A percentile compares a stretch with the other conserved stretches of the same genome.
phyloP scores from a whole-genome alignment of 176 grass and related monocot genomes.

The Avena sativa region DNA sequence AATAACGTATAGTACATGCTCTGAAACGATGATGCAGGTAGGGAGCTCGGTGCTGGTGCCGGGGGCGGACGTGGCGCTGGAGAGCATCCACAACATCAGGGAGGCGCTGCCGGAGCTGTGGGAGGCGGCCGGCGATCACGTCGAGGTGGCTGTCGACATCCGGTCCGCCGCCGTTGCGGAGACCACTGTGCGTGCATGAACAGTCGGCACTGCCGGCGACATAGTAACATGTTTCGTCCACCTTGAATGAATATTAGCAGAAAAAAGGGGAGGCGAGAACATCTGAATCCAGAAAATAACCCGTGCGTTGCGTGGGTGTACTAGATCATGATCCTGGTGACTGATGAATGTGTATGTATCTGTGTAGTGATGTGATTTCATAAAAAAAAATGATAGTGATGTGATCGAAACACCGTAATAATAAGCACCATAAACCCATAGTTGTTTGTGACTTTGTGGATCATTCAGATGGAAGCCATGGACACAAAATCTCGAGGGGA shows the following conservation, averaged over 20 bases:
- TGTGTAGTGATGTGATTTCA: background rate
- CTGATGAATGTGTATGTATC: conserved; percentile 2
- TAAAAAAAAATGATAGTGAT: background rate
- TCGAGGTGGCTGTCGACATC: conserved; percentile 53
- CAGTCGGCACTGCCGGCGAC: background rate
- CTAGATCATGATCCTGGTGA: background rate
- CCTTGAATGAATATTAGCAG: background rate
- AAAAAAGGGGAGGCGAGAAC: background rate
- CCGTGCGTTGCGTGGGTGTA: background rate
- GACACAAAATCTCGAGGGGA: background rate
- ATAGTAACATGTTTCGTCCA: background rate
- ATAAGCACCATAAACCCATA: background rate
- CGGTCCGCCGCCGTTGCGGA: conserved; percentile 52
- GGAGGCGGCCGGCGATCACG: conserved; percentile 53
- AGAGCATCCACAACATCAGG: conserved; percentile 96
- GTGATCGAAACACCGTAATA: background rate
- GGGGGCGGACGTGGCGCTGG: conserved; percentile 82
- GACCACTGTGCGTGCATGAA: conserved; percentile 73
- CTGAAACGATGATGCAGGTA: conserved; percentile 53
- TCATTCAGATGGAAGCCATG: background rate
- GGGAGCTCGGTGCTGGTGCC: conserved; percentile 72
- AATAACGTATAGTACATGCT: background rate
- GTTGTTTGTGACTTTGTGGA: background rate
- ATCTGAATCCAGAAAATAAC: background rate
- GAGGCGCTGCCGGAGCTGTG: conserved; percentile 94